Percentiles rank a stretch among this genome's conserved stretches.
These are phyloP conservation scores for Curvularia hawaiiensis DNA, from an alignment of 2,329 filamentous ascomycete genomes.

Conservation along the genomic window DNA sequence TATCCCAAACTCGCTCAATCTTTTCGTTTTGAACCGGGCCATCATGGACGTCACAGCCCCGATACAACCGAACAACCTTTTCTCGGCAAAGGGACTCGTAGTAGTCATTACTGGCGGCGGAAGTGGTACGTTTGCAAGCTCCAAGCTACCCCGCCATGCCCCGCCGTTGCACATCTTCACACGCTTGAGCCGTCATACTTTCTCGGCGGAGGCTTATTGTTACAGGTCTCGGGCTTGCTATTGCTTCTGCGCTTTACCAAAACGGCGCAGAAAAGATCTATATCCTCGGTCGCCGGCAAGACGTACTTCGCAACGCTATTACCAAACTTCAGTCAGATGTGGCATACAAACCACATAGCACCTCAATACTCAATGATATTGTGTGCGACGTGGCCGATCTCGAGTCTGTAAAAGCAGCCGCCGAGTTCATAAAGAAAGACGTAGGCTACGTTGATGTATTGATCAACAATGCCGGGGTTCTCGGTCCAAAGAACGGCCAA, in stretches of 20 bases:
- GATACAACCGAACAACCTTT: slow-evolving; percentile 43
- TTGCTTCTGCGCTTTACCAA: slow-evolving; percentile 50
- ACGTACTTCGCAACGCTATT: slow-evolving; percentile 50
- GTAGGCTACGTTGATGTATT: slow-evolving; percentile 57
- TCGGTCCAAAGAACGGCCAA: slow-evolving; percentile 50
- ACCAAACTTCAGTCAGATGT: slow-evolving; percentile 34
- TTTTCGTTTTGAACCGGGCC: background rate
- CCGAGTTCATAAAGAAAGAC: slow-evolving; percentile 50
- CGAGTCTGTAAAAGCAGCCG: slow-evolving; percentile 49
- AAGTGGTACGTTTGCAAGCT: slow-evolving; percentile 40
- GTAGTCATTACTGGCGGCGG: slow-evolving; percentile 52
- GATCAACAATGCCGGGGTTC: slow-evolving; percentile 58
- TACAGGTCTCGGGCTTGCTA: slow-evolving; percentile 47
- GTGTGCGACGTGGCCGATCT: slow-evolving; percentile 52
- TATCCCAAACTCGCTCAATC: background rate
- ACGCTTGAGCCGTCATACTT: background rate
- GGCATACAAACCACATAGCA: slow-evolving; percentile 33
- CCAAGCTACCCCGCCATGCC: slow-evolving; percentile 37
- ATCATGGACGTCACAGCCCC: slow-evolving; percentile 45
- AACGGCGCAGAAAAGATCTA: slow-evolving; percentile 52
- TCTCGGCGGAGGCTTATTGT: slow-evolving; percentile 9
- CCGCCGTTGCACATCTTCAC: slow-evolving; percentile 13
- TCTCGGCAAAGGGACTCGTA: slow-evolving; percentile 49
- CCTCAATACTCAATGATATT: slow-evolving; percentile 46
- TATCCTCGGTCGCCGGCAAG: slow-evolving; percentile 51